phyloP scores from a whole-genome alignment of 2,329 filamentous ascomycete genomes.

The Lasiodiplodia citricola region DNA sequence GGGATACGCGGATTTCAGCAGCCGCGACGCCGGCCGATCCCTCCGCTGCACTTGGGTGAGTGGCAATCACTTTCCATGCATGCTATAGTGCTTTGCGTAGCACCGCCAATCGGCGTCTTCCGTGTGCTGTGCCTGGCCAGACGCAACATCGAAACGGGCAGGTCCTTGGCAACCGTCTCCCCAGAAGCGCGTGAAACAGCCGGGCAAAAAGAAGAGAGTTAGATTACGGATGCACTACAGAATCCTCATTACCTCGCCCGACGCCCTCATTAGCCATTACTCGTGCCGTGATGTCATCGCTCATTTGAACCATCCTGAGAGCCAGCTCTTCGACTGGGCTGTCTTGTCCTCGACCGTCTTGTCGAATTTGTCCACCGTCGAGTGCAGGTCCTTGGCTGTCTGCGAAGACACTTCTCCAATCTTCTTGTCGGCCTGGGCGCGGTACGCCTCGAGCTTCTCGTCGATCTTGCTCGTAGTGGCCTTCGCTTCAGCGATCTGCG shows the following conservation, averaged over 20 bases:
- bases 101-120: conserved; percentile 9
- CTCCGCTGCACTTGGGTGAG: conserved; percentile 1
- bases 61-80: conserved; percentile 14
- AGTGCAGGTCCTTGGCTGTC: conserved; percentile 57
- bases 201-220: not conserved
- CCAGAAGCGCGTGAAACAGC: conserved; percentile 16
- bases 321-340: conserved; percentile 79
- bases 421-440: conserved; percentile 63
- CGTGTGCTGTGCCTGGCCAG: conserved; percentile 6
- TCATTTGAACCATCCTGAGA: conserved; percentile 77
- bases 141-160: not conserved
- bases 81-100: not conserved
- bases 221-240: conserved; percentile 7
- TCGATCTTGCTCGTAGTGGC: conserved; percentile 67
- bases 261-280: conserved; percentile 13
- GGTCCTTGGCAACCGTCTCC: conserved; percentile 11
- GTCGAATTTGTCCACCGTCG: conserved; percentile 76
- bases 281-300: conserved; percentile 1
- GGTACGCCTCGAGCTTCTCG: conserved; percentile 60
- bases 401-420: conserved; percentile 70
- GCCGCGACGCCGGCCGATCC: conserved; percentile 8
- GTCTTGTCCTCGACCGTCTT: conserved; percentile 79
- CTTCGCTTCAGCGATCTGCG: conserved; percentile 46
- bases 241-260: not conserved
- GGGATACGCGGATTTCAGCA: conserved; percentile 5